phyloP scores from a whole-genome alignment of 2,329 filamentous ascomycete species.

The Ophiostoma sp. region DNA sequence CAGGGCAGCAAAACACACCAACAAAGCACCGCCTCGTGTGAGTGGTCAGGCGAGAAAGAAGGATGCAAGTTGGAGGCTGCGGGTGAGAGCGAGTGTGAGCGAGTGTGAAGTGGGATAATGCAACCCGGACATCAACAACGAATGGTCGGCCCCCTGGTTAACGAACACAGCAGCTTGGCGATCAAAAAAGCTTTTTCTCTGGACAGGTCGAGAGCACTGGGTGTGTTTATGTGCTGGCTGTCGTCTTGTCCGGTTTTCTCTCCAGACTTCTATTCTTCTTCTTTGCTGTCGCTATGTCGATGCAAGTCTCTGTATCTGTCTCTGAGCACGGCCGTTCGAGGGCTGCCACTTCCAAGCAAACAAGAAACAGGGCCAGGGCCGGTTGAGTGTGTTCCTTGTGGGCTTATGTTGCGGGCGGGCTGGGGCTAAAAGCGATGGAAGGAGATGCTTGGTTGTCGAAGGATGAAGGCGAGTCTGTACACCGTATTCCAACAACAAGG shows the following conservation, averaged over 20 bases:
- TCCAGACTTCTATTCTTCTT: neutral
- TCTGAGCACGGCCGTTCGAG: slow-evolving; percentile 18
- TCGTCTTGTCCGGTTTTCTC: neutral
- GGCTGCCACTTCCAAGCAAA: slow-evolving; percentile 6
- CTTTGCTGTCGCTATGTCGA: neutral
- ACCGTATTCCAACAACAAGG: neutral
- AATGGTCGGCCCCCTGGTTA: slow-evolving; percentile 9
- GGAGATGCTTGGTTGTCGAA: slow-evolving; percentile 7
- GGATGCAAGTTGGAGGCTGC: slow-evolving; percentile 5
- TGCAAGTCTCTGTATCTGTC: neutral
- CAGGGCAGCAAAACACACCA: slow-evolving; percentile 20
- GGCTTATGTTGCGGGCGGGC: slow-evolving; percentile 15
- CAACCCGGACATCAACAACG: slow-evolving; percentile 14
- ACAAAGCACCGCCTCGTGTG: slow-evolving; percentile 11
- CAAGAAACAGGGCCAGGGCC: slow-evolving; percentile 18
- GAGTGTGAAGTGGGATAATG: slow-evolving; percentile 1
- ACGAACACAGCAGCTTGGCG: slow-evolving; percentile 6
- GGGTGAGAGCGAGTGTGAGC: slow-evolving; percentile 2
- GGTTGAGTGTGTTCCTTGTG: slow-evolving; percentile 6
- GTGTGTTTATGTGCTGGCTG: neutral
- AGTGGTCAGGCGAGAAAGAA: slow-evolving; percentile 11
- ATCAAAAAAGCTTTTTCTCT: slow-evolving; percentile 2
- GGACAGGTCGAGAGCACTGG: neutral
- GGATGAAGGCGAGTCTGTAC: neutral
- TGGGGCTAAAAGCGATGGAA: slow-evolving; percentile 14